Conservation (phyloP, 805 yeast species). For the Sporopachydermia quercuum region DNA sequence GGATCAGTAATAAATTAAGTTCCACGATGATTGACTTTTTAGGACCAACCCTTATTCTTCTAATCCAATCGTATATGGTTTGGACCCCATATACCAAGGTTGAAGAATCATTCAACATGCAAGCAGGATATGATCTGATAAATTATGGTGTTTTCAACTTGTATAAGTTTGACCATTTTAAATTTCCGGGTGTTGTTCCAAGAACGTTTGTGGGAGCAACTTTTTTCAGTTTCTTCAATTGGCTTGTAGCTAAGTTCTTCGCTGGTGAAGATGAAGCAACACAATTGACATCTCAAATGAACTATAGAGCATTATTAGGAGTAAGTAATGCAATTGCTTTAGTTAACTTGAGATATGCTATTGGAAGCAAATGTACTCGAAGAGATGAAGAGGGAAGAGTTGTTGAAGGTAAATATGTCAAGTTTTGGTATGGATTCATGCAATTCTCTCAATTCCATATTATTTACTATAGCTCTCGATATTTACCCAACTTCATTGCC, state of each 20-base stretch:
- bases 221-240: slow-evolving; percentile 25
- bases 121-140: slow-evolving; percentile 74
- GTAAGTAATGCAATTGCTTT: slow-evolving; percentile 40
- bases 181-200: slow-evolving; percentile 84
- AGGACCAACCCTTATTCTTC: slow-evolving; percentile 26
- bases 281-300: slow-evolving; percentile 20
- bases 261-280: slow-evolving; percentile 13
- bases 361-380: slow-evolving; percentile 14
- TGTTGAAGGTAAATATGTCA: slow-evolving; percentile 6
- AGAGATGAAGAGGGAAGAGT: slow-evolving; percentile 9
- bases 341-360: slow-evolving; percentile 31
- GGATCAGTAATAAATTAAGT: too few relatives aligned
- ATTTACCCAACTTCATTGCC: slow-evolving; percentile 73
- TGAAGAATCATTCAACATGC: slow-evolving; percentile 85
- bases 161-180: slow-evolving; percentile 49
- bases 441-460: slow-evolving; percentile 63
- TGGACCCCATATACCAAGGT: slow-evolving; percentile 79
- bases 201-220: slow-evolving; percentile 69
- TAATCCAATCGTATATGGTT: slow-evolving; percentile 33
- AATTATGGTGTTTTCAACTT: slow-evolving; percentile 37
- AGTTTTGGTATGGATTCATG: slow-evolving; percentile 43
- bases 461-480: slow-evolving; percentile 64
- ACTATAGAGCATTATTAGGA: slow-evolving; percentile 42
- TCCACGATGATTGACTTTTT: slow-evolving; percentile 12
- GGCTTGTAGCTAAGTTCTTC: not conserved